Conservation (phyloP, 768 basidiomycete genomes). For the Russula ochroleuca region DNA sequence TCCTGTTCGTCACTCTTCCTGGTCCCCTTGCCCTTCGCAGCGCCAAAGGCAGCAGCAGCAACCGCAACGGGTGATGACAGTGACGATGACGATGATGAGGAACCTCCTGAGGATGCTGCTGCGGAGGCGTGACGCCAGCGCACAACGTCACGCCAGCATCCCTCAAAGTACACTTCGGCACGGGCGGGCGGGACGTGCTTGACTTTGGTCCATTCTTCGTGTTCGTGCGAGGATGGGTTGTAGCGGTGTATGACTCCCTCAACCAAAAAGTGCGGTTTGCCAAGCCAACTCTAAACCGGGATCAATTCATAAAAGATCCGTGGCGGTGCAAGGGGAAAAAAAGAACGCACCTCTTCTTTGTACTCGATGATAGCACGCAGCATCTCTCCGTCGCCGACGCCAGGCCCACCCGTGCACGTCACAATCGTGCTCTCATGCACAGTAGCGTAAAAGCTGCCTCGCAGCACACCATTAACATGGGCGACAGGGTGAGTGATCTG, state of each 20-base stretch:
- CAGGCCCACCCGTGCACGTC: constrained; percentile 66
- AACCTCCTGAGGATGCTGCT: not conserved
- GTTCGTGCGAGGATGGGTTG: constrained; percentile 54
- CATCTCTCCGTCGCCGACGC: constrained; percentile 46
- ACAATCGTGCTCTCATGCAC: constrained; percentile 75
- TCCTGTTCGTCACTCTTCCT: constrained; percentile 23
- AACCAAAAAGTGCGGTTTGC: constrained; percentile 74
- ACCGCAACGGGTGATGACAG: not conserved
- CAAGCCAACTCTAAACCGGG: constrained; percentile 71
- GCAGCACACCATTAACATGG: constrained; percentile 84
- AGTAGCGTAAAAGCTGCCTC: constrained; percentile 90
- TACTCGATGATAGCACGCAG: constrained; percentile 87
- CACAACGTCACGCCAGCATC: constrained; percentile 80
- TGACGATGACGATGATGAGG: not conserved
- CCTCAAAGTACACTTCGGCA: constrained; percentile 79
- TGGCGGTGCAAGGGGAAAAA: not conserved
- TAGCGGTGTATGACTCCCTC: constrained; percentile 91
- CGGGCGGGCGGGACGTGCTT: constrained; percentile 83
- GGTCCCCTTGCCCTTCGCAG: not conserved
- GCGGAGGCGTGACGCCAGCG: constrained; percentile 60
- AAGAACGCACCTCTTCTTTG: constrained; percentile 79
- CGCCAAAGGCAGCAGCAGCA: not conserved
- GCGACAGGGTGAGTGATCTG: constrained; percentile 89
- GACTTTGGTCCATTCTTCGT: constrained; percentile 74
- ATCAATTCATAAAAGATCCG: not conserved